These are phyloP conservation scores for Carex pumila DNA, from an alignment of 176 grass and related monocot species.

Conservation along the genomic window DNA sequence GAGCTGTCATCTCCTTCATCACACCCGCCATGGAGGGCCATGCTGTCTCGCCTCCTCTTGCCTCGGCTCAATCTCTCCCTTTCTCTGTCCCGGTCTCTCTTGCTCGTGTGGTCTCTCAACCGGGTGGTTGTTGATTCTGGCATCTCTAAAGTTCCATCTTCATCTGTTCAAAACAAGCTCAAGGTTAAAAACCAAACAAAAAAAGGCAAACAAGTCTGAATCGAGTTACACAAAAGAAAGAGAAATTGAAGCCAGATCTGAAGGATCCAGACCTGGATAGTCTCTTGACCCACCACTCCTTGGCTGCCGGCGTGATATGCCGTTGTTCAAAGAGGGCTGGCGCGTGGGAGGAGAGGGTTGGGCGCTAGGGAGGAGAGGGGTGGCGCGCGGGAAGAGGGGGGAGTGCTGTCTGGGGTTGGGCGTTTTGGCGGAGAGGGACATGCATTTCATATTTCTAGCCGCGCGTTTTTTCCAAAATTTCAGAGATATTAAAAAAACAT, in stretches of 20 bases:
- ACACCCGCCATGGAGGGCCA: conserved; percentile 17
- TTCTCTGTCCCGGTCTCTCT: conserved; percentile 33
- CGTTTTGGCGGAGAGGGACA: too few relatives aligned
- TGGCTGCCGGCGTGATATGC: conserved; percentile 34
- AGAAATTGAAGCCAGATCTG: conserved; percentile 20
- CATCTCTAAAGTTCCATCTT: conserved; percentile 33
- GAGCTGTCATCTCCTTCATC: conserved; percentile 76
- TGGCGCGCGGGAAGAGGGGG: too few relatives aligned
- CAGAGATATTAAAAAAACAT: too few relatives aligned
- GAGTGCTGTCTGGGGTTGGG: too few relatives aligned
- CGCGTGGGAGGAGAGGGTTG: too few relatives aligned
- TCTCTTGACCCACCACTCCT: conserved; percentile 44
- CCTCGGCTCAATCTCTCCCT: conserved; percentile 38
- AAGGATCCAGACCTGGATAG: conserved; percentile 26
- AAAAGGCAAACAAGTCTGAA: not conserved
- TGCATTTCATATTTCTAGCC: too few relatives aligned
- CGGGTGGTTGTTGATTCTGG: conserved; percentile 22
- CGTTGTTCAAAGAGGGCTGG: not conserved
- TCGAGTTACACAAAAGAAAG: not conserved
- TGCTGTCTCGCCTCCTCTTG: conserved; percentile 29
- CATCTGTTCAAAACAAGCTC: conserved; percentile 12
- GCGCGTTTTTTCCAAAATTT: too few relatives aligned
- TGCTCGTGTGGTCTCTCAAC: conserved; percentile 25
- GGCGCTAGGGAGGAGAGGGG: too few relatives aligned
- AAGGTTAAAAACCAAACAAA: conserved; percentile 5